Base-by-base conservation (phyloP, 106 monocot genomes). In the Dendrobium nobile region DNA sequence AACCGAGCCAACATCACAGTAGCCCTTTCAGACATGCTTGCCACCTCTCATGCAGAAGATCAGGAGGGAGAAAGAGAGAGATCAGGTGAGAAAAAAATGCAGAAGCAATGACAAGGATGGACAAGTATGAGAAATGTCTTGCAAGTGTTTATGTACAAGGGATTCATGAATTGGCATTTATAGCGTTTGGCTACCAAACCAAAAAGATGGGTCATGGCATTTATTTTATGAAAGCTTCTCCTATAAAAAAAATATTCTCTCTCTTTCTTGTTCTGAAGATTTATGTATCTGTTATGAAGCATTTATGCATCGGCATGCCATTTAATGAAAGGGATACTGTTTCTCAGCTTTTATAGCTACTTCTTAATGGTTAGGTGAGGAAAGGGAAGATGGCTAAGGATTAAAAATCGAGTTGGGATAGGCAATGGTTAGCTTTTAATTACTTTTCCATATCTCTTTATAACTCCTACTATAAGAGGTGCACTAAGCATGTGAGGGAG, bases 1-100 rank as follows among this genome's bases (percentile, higher is more conserved):
- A 76, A 76, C 76, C 76, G 76, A 27, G 76, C 76, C 76, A 76
- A 76, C 47, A 76, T 76, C 76, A 48, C 76, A 76, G 48, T 51
- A 76, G 27, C 47, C 9, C 76, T 76, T 76, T 48, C 76, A 76
- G 9, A 10, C 48, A 19, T 48, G 27, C 74, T 0, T 44, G 74
- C 37, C 3, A 2, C 43, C 41, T 20, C 8, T 26, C 26, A 26
- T 26, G 48, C 45, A 51, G 24, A 47, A 47, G 16, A 75, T 2
- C 20, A 15, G 43, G 37, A 6, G 24, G 37, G 47, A 17, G 17
- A 75, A 75, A 24, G 75, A 20, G 7, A 9, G 45, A 47, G 22
- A 18, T 28, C 26, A n/a, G 2, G 8, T 10, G 67, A 67, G 37
- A 41, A 22, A 47, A n/a, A 75, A 20, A 41, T 5, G 7, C 22